phyloP scores from a whole-genome alignment of 345 rosid species.

The Carallia pectinifolia region DNA sequence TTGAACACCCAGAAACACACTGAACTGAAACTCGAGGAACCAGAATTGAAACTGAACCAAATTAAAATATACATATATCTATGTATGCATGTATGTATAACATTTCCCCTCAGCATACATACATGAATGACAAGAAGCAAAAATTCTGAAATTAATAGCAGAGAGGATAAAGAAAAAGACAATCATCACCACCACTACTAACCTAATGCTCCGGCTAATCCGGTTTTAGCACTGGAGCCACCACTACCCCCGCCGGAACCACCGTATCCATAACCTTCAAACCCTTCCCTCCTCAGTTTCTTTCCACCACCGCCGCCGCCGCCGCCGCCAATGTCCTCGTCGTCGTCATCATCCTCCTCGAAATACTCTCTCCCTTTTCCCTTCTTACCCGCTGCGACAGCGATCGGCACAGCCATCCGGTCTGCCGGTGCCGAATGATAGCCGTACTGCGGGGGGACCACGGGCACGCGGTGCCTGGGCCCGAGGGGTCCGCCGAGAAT shows the following conservation, averaged over 20 bases:
- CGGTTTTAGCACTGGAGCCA: constrained; percentile 58
- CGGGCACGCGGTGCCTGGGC: constrained; percentile 61
- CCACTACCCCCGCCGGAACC: constrained; percentile 15
- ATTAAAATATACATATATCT: no score
- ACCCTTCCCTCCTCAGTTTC: constrained; percentile 74
- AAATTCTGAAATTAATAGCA: no score
- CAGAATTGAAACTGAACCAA: no score
- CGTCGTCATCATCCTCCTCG: constrained; percentile 55
- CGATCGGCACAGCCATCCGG: constrained; percentile 31
- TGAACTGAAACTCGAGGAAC: no score
- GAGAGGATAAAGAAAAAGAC: not conserved
- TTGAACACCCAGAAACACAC: no score
- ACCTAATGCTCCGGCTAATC: constrained; percentile 51
- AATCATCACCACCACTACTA: constrained; percentile 16
- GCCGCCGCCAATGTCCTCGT: constrained; percentile 29
- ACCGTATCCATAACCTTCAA: constrained; percentile 47
- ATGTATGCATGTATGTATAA: no score
- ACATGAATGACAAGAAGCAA: no score
- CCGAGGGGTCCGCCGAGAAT: constrained; percentile 71
- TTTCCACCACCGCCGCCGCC: constrained; percentile 55
- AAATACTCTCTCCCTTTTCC: constrained; percentile 59
- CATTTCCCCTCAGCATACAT: no score
- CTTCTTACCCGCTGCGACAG: constrained; percentile 48
- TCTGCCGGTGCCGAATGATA: constrained; percentile 41
- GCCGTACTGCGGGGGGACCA: constrained; percentile 48